Conservation (phyloP, 139 green algal genomes). For the Tetraselmis striata region DNA sequence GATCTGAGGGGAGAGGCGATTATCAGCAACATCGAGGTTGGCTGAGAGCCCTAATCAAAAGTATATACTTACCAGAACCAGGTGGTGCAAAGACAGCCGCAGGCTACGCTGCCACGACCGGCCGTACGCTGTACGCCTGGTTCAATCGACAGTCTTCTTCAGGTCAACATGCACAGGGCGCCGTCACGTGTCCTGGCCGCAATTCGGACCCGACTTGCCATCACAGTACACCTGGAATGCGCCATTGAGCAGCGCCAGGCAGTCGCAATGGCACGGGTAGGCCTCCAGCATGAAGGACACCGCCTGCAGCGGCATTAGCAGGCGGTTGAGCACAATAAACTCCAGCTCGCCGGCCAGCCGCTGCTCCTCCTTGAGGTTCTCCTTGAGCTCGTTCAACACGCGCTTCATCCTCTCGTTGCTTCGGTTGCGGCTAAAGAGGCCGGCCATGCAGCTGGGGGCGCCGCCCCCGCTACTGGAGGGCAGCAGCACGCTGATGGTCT, state of each 20-base stretch:
- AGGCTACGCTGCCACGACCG: too few relatives aligned
- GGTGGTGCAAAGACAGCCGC: too few relatives aligned
- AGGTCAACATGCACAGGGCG: too few relatives aligned
- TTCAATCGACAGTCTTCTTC: too few relatives aligned
- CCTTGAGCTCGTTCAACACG: constrained; percentile 1
- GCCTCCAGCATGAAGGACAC: not conserved
- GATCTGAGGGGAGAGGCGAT: too few relatives aligned
- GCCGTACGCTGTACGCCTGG: too few relatives aligned
- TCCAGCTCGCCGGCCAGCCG: not conserved
- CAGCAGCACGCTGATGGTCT: not conserved
- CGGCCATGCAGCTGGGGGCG: not conserved
- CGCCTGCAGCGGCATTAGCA: constrained; percentile 7
- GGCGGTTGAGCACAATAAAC: not conserved
- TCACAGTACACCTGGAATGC: not conserved
- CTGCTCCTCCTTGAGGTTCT: constrained; percentile 6
- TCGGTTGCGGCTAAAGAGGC: not conserved
- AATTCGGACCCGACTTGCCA: too few relatives aligned
- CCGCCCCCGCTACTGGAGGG: not conserved
- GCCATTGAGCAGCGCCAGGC: constrained; percentile 2
- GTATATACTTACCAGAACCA: too few relatives aligned
- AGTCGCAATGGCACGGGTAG: constrained; percentile 9
- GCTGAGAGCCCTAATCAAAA: too few relatives aligned
- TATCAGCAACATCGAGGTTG: too few relatives aligned
- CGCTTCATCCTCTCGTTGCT: not conserved
- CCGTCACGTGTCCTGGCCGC: too few relatives aligned